These are phyloP conservation scores for Botrytis pseudocinerea DNA, from an alignment of 2,329 filamentous ascomycete species.

Conservation along the genomic window DNA sequence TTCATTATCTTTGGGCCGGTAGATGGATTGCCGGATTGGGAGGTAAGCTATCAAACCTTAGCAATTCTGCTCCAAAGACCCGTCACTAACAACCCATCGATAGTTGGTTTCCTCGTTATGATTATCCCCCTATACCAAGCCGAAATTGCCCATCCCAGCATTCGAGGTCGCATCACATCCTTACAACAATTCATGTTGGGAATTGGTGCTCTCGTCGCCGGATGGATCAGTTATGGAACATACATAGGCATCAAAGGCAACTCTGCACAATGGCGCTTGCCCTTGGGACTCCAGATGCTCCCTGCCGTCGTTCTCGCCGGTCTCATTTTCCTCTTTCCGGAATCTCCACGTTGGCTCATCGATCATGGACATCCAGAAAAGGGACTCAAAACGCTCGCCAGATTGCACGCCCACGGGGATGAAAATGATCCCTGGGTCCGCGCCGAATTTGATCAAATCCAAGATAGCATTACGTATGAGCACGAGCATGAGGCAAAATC, in stretches of 20 bases:
- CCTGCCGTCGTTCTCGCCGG: slow-evolving; percentile 54
- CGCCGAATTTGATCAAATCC: slow-evolving; percentile 64
- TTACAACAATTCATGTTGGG: slow-evolving; percentile 84
- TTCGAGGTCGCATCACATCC: slow-evolving; percentile 69
- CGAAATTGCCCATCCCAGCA: slow-evolving; percentile 75
- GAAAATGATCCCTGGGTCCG: slow-evolving; percentile 60
- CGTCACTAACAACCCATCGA: not conserved
- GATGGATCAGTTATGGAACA: slow-evolving; percentile 70
- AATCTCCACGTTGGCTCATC: slow-evolving; percentile 66
- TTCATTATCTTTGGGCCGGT: slow-evolving; percentile 67
- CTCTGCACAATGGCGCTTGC: slow-evolving; percentile 41
- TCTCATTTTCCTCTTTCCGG: slow-evolving; percentile 64
- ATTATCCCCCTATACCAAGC: slow-evolving; percentile 52
- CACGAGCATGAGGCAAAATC: slow-evolving; percentile 60
- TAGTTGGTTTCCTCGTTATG: slow-evolving; percentile 27
- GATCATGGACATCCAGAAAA: slow-evolving; percentile 57
- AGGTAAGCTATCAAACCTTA: slow-evolving; percentile 29
- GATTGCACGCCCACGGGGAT: slow-evolving; percentile 61
- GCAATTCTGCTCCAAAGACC: no score
- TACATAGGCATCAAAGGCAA: slow-evolving; percentile 39
- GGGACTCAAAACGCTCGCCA: slow-evolving; percentile 58
- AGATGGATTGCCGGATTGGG: slow-evolving; percentile 68
- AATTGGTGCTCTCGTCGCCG: slow-evolving; percentile 69
- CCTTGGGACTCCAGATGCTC: slow-evolving; percentile 56
- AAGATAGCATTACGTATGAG: slow-evolving; percentile 61